These are phyloP conservation scores for Glycine soja DNA, from an alignment of 306 rosid genomes.

Conservation along the genomic window DNA sequence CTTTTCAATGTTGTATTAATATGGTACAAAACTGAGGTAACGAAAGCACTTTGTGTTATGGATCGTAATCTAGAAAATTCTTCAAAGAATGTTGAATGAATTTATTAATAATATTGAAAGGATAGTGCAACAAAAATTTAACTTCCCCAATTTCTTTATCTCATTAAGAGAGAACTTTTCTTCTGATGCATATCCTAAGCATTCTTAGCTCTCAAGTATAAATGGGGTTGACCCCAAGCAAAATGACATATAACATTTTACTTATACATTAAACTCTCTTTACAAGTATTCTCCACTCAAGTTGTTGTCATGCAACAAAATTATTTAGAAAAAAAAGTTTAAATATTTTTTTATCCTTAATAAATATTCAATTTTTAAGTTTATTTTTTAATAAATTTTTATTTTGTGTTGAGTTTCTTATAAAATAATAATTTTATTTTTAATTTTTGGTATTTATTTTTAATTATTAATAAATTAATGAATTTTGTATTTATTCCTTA, in stretches of 20 bases:
- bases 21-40: background rate
- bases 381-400: no score
- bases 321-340: background rate
- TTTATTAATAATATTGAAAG: background rate
- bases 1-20: background rate
- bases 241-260: background rate
- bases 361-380: no score
- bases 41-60: background rate
- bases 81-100: background rate
- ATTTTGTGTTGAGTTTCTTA: no score
- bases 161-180: background rate
- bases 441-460: no score
- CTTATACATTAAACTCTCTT: background rate
- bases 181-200: background rate
- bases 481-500: no score
- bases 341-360: no score
- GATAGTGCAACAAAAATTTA: background rate
- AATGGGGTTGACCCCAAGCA: background rate
- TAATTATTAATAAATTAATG: no score
- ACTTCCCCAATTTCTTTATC: background rate
- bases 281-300: slow-evolving; percentile 13
- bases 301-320: background rate
- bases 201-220: background rate
- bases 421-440: no score
- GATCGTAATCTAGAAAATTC: background rate